Evolutionary conservation across 2,329 filamentous ascomycete species (phyloP).

Genomic region (Remersonia thermophila): DNA sequence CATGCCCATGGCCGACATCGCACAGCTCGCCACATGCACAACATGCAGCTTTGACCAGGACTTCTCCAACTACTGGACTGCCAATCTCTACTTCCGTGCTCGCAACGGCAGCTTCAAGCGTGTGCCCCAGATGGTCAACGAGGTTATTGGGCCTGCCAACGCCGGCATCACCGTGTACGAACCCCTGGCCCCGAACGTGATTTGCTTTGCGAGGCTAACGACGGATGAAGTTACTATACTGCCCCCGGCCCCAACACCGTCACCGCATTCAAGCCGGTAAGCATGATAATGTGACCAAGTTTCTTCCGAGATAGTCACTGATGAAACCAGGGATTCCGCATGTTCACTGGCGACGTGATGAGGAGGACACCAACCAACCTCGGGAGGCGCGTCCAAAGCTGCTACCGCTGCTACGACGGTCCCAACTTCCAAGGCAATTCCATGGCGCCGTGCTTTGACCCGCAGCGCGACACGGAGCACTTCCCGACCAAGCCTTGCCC

Average conservation of each 20-base stretch:
- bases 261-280: constrained; percentile 29
- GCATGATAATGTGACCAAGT: not conserved
- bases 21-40: constrained; percentile 26
- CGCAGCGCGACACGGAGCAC: constrained; percentile 14
- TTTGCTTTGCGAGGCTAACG: too few species aligned
- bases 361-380: constrained; percentile 10
- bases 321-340: constrained; percentile 29
- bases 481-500: constrained; percentile 16
- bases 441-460: constrained; percentile 13
- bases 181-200: too few species aligned
- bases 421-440: constrained; percentile 18
- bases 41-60: constrained; percentile 32
- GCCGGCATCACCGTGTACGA: constrained; percentile 29
- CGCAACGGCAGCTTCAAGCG: constrained; percentile 26
- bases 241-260: constrained; percentile 25
- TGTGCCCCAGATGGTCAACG: constrained; percentile 25
- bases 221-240: too few species aligned
- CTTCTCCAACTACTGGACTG: constrained; percentile 31
- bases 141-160: constrained; percentile 36
- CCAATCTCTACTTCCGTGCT: constrained; percentile 28
- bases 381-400: constrained; percentile 21
- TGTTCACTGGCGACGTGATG: constrained; percentile 31
- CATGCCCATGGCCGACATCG: constrained; percentile 21
- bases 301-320: constrained; percentile 7
- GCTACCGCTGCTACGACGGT: constrained; percentile 20